Evolutionary conservation across 768 basidiomycete species (phyloP).

Genomic region (Floccularia luteovirens): DNA sequence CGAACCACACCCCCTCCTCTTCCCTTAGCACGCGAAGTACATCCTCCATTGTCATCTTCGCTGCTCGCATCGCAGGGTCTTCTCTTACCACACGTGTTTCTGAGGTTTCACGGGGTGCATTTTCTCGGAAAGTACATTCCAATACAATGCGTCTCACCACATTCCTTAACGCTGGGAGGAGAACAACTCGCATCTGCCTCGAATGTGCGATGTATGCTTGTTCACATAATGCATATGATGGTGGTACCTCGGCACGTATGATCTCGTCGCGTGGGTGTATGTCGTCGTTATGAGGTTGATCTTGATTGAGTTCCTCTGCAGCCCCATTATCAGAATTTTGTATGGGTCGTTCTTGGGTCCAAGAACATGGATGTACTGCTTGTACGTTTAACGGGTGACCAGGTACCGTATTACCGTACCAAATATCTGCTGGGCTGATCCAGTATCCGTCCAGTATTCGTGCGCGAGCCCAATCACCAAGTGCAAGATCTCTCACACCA

Average conservation of each 20-base stretch:
- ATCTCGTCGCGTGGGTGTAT: constrained; percentile 43
- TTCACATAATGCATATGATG: constrained; percentile 58
- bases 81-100: constrained; percentile 22
- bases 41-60: constrained; percentile 53
- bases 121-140: constrained; percentile 53
- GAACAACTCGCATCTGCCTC: constrained; percentile 49
- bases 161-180: constrained; percentile 62
- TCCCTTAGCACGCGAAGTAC: constrained; percentile 50
- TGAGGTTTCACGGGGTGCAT: too few species aligned
- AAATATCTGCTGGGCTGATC: constrained; percentile 68
- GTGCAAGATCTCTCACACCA: constrained; percentile 44
- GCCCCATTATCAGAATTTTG: constrained; percentile 10
- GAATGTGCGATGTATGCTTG: constrained; percentile 51
- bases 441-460: constrained; percentile 72
- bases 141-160: constrained; percentile 59
- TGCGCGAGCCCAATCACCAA: constrained; percentile 65
- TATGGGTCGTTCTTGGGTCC: constrained; percentile 32
- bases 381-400: constrained; percentile 28
- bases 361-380: constrained; percentile 55
- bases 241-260: constrained; percentile 45
- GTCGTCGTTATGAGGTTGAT: constrained; percentile 18
- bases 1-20: constrained; percentile 62
- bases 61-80: constrained; percentile 53
- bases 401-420: constrained; percentile 35
- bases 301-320: constrained; percentile 13